Evolutionary conservation across 176 grass and related monocot genomes (phyloP), one percentile per base, ranked within the genome.

Genomic region (Musa troglodytarum): DNA sequence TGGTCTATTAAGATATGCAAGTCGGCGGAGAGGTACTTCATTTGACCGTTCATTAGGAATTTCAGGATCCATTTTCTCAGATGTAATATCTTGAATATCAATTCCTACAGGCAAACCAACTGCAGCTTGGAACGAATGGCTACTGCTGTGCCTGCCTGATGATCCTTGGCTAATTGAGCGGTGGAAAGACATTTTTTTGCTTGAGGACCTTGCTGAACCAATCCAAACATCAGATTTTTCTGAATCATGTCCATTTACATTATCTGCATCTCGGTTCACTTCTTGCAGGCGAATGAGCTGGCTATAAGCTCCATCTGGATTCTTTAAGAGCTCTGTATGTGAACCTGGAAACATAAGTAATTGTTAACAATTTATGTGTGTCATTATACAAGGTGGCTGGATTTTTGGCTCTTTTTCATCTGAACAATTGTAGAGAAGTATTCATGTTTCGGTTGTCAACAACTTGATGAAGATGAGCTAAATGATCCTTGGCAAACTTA

Each of bases 1-100:
- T 3, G 92, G 86, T 54, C 92, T 96, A 82, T 92, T 96, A 59
- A 96, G 89, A 80, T 74, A 81, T 15, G 92, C 92, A n/a, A 96
- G 88, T 23, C 86, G 86, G 54, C 86, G 83, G 65, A 96, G 78
- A 70, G 89, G 76, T 52, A 96, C 89, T 65, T 92, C 88, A 50
- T 87, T 84, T 75, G 79, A 79, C 12, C 79, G 82, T 76, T 86
- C 68, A 1, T 52, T 73, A 49, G 74, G 59, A 50, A 43, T 23
- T 77, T 65, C 61, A 53, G 61, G 34, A 52, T 77, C 80, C 24
- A 80, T 11, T 10, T 70, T 69, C 25, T 81, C 68, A 29, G 86
- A 87, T 72, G 86, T 83, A 55, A 76, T 83, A 56, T 87, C 88
- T 67, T 83, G 86, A 23, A 87, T 67, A 14, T 96, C 92, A 7